phyloP scores from a whole-genome alignment of 345 rosid species.

The Populus tremula region DNA sequence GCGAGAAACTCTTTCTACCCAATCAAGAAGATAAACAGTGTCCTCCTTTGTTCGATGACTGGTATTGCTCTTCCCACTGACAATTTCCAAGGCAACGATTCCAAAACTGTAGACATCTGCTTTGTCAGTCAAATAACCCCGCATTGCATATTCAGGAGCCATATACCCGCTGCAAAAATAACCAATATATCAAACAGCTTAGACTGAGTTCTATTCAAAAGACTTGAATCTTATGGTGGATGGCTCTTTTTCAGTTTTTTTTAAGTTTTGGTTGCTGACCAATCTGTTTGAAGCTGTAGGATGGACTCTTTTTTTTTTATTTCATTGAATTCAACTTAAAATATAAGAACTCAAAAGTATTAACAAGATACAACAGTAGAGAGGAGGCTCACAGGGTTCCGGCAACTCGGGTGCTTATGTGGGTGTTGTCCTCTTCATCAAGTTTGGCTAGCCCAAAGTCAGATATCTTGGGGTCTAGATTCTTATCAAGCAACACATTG shows the following conservation, averaged over 20 bases:
- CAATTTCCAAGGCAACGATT: constrained; percentile 46
- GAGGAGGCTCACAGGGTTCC: constrained; percentile 51
- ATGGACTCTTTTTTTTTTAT: no score
- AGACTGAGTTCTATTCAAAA: no score
- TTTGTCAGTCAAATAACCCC: constrained; percentile 51
- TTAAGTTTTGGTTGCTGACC: no score
- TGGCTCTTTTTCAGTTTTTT: no score
- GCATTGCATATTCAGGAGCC: constrained; percentile 56
- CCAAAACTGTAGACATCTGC: constrained; percentile 62
- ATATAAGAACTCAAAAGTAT: no score
- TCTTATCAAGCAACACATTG: constrained; percentile 57
- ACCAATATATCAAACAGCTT: no score
- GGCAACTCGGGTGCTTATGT: constrained; percentile 64
- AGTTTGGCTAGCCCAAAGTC: constrained; percentile 73
- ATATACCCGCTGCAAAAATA: constrained; percentile 43
- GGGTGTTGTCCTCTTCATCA: constrained; percentile 62
- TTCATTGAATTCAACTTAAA: no score
- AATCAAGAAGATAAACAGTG: constrained; percentile 44
- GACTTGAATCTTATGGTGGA: no score
- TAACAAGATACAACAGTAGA: no score
- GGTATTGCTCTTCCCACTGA: constrained; percentile 35
- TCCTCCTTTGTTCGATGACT: constrained; percentile 27
- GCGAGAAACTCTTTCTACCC: constrained; percentile 25
- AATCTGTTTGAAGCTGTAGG: no score
- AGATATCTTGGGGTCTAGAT: constrained; percentile 54